A percentile compares a stretch with the other conserved stretches of the same genome.
Evolutionary conservation across 1,139 yeast genomes (phyloP).

Genomic region (Lizanozyma gosingica): DNA sequence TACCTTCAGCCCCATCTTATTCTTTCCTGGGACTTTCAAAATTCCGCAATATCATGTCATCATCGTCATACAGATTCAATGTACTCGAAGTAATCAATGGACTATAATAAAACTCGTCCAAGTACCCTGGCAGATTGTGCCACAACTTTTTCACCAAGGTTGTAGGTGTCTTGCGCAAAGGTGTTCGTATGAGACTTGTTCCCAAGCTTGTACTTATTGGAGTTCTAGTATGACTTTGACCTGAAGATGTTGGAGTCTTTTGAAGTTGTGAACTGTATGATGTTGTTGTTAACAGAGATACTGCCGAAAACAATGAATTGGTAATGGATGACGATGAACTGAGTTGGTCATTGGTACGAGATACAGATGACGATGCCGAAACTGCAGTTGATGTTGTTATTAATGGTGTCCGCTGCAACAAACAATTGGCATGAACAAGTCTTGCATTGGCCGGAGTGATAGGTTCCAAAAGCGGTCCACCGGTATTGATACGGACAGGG

Average conservation of each 20-base stretch:
- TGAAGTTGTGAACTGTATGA: constrained; percentile 1
- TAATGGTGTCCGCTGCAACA: constrained; percentile 12
- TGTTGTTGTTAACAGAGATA: constrained; percentile 4
- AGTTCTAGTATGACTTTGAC: constrained; percentile 10
- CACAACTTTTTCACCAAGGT: constrained; percentile 42
- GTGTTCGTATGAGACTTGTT: constrained; percentile 31
- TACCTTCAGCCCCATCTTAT: not conserved
- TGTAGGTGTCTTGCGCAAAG: constrained; percentile 30
- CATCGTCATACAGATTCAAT: constrained; percentile 40
- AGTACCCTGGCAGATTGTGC: constrained; percentile 52
- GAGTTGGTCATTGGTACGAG: constrained; percentile 13
- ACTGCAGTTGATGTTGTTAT: constrained; percentile 6
- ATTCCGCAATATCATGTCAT: constrained; percentile 43
- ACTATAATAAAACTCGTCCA: constrained; percentile 60
- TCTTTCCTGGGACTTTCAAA: constrained; percentile 19
- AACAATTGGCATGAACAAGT: constrained; percentile 10
- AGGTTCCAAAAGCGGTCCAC: constrained; percentile 59
- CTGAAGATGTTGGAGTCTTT: constrained; percentile 7
- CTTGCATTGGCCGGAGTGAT: constrained; percentile 35
- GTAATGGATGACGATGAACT: constrained; percentile 13
- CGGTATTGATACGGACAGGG: constrained; percentile 46
- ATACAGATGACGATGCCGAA: constrained; percentile 5
- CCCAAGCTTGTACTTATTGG: constrained; percentile 23
- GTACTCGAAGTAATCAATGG: constrained; percentile 35
- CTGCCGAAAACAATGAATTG: constrained; percentile 5